phyloP scores from a whole-genome alignment of 2,329 filamentous ascomycete species.

The Cercospora sesami region DNA sequence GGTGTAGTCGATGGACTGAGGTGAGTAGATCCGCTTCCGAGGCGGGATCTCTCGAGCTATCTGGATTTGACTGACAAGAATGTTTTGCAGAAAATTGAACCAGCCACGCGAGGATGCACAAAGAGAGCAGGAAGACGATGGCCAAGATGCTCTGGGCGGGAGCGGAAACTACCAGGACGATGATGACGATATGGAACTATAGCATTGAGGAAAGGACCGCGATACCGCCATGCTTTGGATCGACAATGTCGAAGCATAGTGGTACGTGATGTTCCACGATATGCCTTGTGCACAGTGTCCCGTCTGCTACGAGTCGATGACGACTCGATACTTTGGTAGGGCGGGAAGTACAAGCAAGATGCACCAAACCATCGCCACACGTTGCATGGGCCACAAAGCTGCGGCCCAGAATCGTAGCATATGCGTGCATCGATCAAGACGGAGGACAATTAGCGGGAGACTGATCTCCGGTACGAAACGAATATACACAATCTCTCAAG shows the following conservation, averaged over 20 bases:
- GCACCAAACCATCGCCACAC: not conserved
- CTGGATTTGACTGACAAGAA: not conserved
- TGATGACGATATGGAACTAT: conserved; percentile 61
- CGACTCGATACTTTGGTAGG: not conserved
- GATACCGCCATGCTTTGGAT: not conserved
- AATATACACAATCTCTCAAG: not conserved
- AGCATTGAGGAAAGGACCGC: not conserved
- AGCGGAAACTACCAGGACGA: conserved; percentile 53
- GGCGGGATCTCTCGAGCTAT: not conserved
- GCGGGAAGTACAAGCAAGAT: not conserved
- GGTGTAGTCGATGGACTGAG: conserved; percentile 83
- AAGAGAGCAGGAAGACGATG: conserved; percentile 73
- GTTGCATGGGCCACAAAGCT: not conserved
- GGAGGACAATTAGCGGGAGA: not conserved
- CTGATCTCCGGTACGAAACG: not conserved
- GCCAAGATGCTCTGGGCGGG: conserved; percentile 52
- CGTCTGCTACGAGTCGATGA: not conserved
- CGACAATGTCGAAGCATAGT: not conserved
- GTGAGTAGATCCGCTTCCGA: conserved; percentile 36
- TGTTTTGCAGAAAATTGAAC: conserved; percentile 65
- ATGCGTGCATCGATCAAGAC: not conserved
- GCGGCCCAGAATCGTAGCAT: not conserved
- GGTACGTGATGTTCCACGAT: not conserved
- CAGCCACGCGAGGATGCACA: conserved; percentile 75
- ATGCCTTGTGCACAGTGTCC: not conserved